Conservation (phyloP, 164 flowering plant species). For the Taxillus chinensis region DNA sequence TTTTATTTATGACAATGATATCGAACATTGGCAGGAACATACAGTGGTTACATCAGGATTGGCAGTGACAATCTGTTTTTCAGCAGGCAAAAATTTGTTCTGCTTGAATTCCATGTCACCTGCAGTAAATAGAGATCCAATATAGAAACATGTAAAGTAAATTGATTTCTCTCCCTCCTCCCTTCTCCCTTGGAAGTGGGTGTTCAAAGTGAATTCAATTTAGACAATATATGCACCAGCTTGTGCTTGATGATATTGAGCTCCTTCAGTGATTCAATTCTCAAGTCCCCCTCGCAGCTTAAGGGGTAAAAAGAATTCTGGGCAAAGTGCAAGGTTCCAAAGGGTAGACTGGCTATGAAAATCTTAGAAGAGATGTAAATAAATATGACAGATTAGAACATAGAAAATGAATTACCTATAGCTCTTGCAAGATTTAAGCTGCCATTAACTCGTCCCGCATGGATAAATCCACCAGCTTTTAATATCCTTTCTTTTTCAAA, state of each 20-base stretch:
- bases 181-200: neutral
- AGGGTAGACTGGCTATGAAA: neutral
- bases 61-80: conserved; percentile 94
- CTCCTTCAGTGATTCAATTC: neutral
- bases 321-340: neutral
- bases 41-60: conserved; percentile 85
- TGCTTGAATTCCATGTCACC: conserved; percentile 99
- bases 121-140: conserved; percentile 19
- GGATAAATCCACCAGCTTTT: conserved; percentile 97
- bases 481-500: conserved; percentile 85
- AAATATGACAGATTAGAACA: neutral
- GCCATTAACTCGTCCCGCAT: conserved; percentile 97
- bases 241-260: neutral
- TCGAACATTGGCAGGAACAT: conserved; percentile 13
- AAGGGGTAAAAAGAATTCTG: neutral
- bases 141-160: neutral
- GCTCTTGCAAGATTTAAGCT: conserved; percentile 96
- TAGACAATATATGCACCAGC: neutral
- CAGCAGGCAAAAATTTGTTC: conserved; percentile 81
- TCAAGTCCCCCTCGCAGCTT: neutral
- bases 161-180: neutral
- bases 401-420: conserved; percentile 51
- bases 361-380: neutral
- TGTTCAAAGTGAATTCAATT: too few species aligned
- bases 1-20: neutral